These are phyloP conservation scores for Astragalus membranaceus DNA, from an alignment of 306 rosid genomes.

Conservation along the genomic window DNA sequence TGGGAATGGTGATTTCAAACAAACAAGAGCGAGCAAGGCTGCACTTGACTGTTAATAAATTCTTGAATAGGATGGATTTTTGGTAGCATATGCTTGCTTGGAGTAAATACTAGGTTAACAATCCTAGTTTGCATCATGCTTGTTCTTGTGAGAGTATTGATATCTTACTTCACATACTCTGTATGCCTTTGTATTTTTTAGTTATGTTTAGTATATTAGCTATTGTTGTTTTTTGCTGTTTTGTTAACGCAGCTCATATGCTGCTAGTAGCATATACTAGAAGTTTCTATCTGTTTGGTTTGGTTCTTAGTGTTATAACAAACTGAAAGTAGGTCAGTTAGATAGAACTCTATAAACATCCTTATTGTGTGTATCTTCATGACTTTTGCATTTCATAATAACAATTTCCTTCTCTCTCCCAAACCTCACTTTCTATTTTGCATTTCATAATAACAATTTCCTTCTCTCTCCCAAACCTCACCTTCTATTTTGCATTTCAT, in stretches of 20 bases:
- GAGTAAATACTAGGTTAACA: not conserved
- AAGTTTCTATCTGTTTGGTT: not conserved
- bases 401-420: not conserved
- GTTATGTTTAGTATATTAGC: not conserved
- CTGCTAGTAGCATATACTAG: not conserved
- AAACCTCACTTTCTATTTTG: not conserved
- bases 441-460: not conserved
- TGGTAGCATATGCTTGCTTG: not conserved
- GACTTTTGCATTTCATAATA: not conserved
- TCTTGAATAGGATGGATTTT: not conserved
- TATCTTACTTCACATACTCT: not conserved
- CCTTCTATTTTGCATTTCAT: not conserved
- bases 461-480: not conserved
- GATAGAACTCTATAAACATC: not conserved
- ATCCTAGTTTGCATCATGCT: not conserved
- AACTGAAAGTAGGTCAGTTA: not conserved
- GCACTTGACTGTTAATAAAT: not conserved
- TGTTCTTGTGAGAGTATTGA: not conserved
- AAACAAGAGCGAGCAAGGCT: not conserved
- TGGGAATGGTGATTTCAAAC: not conserved
- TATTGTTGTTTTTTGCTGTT: not conserved
- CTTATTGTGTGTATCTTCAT: not conserved
- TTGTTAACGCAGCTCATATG: not conserved
- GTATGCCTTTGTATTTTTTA: not conserved
- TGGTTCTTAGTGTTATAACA: not conserved